These are phyloP conservation scores for Leonotis leonurus DNA, from an alignment of 257 asterid genomes.

Conservation along the genomic window DNA sequence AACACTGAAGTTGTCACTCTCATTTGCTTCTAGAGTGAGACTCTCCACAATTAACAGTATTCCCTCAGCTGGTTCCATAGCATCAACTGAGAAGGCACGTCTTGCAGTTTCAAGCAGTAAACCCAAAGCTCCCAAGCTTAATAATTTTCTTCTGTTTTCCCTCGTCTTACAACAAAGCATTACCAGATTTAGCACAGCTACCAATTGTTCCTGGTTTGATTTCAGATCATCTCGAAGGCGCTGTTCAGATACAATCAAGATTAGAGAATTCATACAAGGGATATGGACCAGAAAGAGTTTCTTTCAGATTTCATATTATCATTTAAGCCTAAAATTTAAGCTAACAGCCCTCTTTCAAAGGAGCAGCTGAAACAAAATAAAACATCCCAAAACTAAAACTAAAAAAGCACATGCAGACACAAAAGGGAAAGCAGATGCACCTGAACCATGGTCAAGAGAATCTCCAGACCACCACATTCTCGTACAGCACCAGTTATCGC, in stretches of 20 bases:
- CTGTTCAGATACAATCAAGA: conserved; percentile 42
- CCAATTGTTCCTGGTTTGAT: conserved; percentile 83
- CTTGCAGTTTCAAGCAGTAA: conserved; percentile 97
- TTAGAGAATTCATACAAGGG: conserved; percentile 17
- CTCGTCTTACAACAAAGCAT: conserved; percentile 95
- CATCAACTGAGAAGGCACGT: conserved; percentile 93
- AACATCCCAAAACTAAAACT: no score
- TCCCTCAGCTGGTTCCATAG: conserved; percentile 99
- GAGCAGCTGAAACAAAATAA: no score
- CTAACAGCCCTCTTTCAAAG: no score
- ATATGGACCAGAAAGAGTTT: no score
- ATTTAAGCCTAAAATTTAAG: no score
- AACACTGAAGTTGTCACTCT: conserved; percentile 74
- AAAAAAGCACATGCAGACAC: no score
- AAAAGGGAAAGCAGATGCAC: no score
- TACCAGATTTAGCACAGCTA: conserved; percentile 83
- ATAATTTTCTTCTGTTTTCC: conserved; percentile 78
- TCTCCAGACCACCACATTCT: conserved; percentile 92
- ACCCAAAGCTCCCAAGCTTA: conserved; percentile 79
- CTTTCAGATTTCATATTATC: no score
- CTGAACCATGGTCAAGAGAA: conserved; percentile 91
- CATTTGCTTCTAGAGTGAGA: conserved; percentile 93
- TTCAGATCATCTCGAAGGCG: conserved; percentile 85
- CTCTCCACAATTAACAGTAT: conserved; percentile 88
- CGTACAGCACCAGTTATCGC: conserved; percentile 94